Evolutionary conservation across 441 rosid species (phyloP), one percentile per base, ranked within the genome.

Genomic region (Gossypium aridum): DNA sequence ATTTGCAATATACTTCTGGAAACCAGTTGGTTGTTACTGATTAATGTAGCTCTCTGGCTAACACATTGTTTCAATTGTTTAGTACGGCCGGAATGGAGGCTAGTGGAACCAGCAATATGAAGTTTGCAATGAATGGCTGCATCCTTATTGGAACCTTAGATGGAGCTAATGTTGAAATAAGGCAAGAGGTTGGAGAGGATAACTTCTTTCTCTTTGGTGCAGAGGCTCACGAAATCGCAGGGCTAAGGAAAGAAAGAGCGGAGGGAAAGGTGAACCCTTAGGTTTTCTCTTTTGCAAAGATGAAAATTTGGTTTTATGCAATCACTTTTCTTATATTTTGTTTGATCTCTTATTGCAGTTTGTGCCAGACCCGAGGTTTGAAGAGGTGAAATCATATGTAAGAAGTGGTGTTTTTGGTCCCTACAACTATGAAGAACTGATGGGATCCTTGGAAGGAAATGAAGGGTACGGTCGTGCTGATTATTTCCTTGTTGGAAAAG

Each of bases 1-100:
- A 8, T 20, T 70, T 53, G 61, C 73, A 70, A 51, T 70, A 14
- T 54, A 34, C 26, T 3, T n/a, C 39, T 54, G 3, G 17, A 55
- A 70, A 26, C n/a, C 47, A 55, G 3, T 70, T 16, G 14, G 25
- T 9, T 70, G 57, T 19, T 31, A 53, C 54, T 12, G 55, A 26
- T 25, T 26, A 67, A 67, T 13, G 2, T 23, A 14, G 37, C 47
- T 70, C 16, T 54, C 47, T 55, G 26, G 45, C 54, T 14, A 53
- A 70, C 47, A 54, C 23, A 16, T 70, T 16, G 10, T 56, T 56
- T 56, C 14, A 7, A 69, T 54, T 61, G 31, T 77, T 67, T 80
- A 95, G 99, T 80, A 95, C 99, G 31, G 95, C 98, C 64, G 99
- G 99, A 25, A 95, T 95, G 99, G 99, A 95, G 87, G 99, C 99